Conservation (phyloP, 805 yeast species). For the Wickerhamiella kurtzmanii region DNA sequence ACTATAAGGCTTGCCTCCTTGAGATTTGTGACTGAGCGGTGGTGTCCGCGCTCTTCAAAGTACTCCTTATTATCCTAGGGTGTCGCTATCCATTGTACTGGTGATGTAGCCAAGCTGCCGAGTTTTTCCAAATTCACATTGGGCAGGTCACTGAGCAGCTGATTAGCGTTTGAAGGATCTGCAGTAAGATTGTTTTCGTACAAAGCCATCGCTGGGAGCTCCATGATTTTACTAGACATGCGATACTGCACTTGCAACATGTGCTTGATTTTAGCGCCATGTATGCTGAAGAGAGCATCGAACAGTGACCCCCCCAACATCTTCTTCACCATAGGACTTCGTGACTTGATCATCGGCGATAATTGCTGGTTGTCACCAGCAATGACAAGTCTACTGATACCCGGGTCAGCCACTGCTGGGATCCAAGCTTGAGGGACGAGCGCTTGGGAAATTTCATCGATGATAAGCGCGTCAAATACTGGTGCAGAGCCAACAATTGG, state of each 20-base stretch:
- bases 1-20: constrained; percentile 55
- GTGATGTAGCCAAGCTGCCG: constrained; percentile 29
- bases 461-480: constrained; percentile 66
- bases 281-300: constrained; percentile 51
- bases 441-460: constrained; percentile 92
- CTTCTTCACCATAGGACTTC: constrained; percentile 31
- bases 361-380: constrained; percentile 92
- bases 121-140: constrained; percentile 34
- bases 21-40: constrained; percentile 45
- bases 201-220: constrained; percentile 54
- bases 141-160: constrained; percentile 43
- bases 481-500: constrained; percentile 5
- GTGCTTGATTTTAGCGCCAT: constrained; percentile 37
- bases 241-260: constrained; percentile 72
- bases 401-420: constrained; percentile 35
- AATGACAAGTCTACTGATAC: constrained; percentile 46
- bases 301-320: constrained; percentile 56
- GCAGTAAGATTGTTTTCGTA: constrained; percentile 55
- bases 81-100: constrained; percentile 70
- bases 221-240: constrained; percentile 73
- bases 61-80: constrained; percentile 62
- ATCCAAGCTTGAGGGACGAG: constrained; percentile 95
- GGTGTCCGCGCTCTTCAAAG: constrained; percentile 17
- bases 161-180: constrained; percentile 40
- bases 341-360: constrained; percentile 69